These are phyloP conservation scores for Kappamyces sp. DNA, from an alignment of 192 early-diverging fungal species.

Conservation along the genomic window DNA sequence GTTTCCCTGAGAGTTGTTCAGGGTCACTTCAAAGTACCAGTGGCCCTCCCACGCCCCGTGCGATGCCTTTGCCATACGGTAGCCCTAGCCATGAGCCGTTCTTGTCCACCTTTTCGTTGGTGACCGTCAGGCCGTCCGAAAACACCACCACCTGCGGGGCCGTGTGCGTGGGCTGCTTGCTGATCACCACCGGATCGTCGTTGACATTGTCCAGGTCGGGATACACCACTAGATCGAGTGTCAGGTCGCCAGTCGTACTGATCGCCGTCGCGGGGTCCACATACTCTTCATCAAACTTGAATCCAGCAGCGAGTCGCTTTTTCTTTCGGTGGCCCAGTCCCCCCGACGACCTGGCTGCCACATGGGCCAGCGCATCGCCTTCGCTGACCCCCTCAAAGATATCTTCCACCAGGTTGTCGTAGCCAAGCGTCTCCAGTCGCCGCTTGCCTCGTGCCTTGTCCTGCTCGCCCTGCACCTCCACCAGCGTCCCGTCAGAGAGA, in stretches of 20 bases:
- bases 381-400: neutral
- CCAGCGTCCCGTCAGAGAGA: no score
- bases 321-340: constrained; percentile 2
- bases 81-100: constrained; percentile 32
- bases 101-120: constrained; percentile 50
- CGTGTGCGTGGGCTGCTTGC: constrained; percentile 54
- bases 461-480: no score
- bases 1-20: constrained; percentile 52
- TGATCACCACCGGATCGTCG: constrained; percentile 44
- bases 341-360: neutral
- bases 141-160: constrained; percentile 62
- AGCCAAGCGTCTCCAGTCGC: neutral
- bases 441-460: neutral
- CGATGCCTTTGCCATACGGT: constrained; percentile 69
- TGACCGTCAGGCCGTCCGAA: constrained; percentile 51
- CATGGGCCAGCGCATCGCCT: neutral
- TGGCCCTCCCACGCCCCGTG: constrained; percentile 67
- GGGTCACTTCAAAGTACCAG: constrained; percentile 69
- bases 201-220: constrained; percentile 64
- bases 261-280: constrained; percentile 39
- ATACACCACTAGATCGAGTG: constrained; percentile 51
- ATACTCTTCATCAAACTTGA: constrained; percentile 19
- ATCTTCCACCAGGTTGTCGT: constrained; percentile 1
- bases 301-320: constrained; percentile 4
- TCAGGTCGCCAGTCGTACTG: constrained; percentile 11